These are phyloP conservation scores for Neospermospora avenae DNA, from an alignment of 2,329 filamentous ascomycete genomes.

Conservation along the genomic window DNA sequence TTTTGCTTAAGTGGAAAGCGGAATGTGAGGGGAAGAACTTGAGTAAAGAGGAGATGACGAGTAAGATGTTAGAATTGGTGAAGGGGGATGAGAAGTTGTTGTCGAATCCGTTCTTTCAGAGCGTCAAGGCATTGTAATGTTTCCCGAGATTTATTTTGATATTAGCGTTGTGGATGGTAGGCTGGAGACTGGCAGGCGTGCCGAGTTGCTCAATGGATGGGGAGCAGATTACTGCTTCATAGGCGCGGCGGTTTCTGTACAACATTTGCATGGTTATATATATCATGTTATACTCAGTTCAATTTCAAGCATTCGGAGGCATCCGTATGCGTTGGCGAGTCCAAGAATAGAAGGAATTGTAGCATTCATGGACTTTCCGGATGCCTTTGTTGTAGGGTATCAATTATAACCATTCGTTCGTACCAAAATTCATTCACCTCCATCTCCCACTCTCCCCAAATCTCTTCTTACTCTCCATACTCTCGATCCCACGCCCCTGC, in stretches of 20 bases:
- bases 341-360: background rate
- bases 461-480: constrained; percentile 65
- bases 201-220: background rate
- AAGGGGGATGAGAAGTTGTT: constrained; percentile 63
- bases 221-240: background rate
- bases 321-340: background rate
- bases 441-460: constrained; percentile 43
- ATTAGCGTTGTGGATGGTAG: background rate
- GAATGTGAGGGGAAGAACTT: constrained; percentile 60
- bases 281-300: background rate
- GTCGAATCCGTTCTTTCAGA: constrained; percentile 67
- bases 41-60: constrained; percentile 73
- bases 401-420: background rate
- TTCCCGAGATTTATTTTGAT: background rate
- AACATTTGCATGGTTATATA: background rate
- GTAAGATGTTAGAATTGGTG: constrained; percentile 76
- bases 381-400: background rate
- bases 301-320: background rate
- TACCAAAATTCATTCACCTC: constrained; percentile 7
- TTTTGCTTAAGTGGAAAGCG: constrained; percentile 82
- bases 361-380: background rate
- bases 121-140: constrained; percentile 40
- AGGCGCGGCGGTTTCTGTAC: background rate
- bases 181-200: background rate
- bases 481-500: constrained; percentile 53